Conservation (phyloP, 768 basidiomycete genomes). For the Ephemerocybe angulata region DNA sequence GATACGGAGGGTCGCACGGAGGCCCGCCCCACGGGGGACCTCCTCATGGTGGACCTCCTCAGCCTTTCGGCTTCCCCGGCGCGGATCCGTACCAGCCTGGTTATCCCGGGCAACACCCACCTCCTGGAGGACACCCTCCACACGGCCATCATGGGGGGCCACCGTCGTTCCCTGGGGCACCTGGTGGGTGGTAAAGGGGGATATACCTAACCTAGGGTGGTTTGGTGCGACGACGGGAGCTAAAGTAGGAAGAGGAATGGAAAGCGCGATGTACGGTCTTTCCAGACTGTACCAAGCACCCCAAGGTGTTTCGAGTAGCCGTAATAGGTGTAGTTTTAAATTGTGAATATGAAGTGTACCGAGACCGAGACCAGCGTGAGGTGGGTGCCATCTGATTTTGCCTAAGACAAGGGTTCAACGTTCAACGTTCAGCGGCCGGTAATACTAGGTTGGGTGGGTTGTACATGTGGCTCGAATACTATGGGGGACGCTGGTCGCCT, state of each 20-base stretch:
- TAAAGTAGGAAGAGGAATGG: neutral
- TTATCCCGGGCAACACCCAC: constrained; percentile 20
- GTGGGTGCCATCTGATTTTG: too few species aligned
- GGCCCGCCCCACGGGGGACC: constrained; percentile 11
- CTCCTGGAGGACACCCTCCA: constrained; percentile 12
- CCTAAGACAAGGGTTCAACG: too few species aligned
- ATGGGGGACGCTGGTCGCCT: too few species aligned
- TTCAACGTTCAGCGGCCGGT: too few species aligned
- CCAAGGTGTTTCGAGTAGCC: too few species aligned
- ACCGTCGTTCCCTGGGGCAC: constrained; percentile 14
- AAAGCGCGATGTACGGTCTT: too few species aligned
- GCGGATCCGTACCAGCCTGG: constrained; percentile 13
- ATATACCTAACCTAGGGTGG: neutral
- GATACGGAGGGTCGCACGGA: neutral
- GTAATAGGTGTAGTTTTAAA: too few species aligned
- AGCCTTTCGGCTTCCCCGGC: constrained; percentile 35
- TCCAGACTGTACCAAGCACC: too few species aligned
- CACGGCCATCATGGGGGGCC: constrained; percentile 28
- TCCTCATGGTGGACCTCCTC: constrained; percentile 27
- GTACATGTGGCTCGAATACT: too few species aligned
- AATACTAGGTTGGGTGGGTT: too few species aligned
- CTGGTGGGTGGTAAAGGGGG: constrained; percentile 10
- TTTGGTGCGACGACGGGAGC: neutral
- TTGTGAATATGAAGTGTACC: too few species aligned
- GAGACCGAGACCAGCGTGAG: too few species aligned